Percentiles rank a stretch among this genome's conserved stretches.
phyloP scores from a whole-genome alignment of 306 rosid genomes.

The Echinosophora koreensis region DNA sequence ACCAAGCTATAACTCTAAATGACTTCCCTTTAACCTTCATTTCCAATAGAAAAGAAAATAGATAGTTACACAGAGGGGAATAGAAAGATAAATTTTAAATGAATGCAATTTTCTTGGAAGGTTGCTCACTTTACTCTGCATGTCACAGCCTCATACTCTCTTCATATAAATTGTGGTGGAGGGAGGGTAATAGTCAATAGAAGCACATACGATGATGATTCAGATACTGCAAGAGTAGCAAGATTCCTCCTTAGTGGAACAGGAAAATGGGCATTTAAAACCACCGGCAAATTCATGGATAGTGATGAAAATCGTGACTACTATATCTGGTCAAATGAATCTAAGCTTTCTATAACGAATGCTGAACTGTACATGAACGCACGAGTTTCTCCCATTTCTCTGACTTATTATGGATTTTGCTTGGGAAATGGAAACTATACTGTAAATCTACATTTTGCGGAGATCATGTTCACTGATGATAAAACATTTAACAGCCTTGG shows the following conservation, averaged over 20 bases:
- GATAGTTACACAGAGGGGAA: background rate
- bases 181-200: conserved; percentile 17
- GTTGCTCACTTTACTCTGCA: conserved; percentile 15
- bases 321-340: background rate
- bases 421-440: conserved; percentile 62
- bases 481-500: conserved; percentile 55
- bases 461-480: conserved; percentile 49
- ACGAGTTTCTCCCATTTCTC: conserved; percentile 72
- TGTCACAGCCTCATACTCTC: conserved; percentile 53
- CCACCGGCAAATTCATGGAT: conserved; percentile 48
- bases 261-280: conserved; percentile 47
- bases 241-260: conserved; percentile 25
- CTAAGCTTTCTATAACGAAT: conserved; percentile 43
- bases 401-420: conserved; percentile 71
- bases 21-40: background rate
- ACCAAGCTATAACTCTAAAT: background rate
- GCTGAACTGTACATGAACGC: conserved; percentile 65
- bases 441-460: conserved; percentile 62
- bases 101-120: conserved; percentile 6
- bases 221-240: conserved; percentile 45
- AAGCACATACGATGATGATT: conserved; percentile 58
- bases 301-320: background rate
- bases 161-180: conserved; percentile 77
- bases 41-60: background rate
- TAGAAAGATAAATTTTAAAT: background rate